Evolutionary conservation across 768 basidiomycete species (phyloP), one percentile per base, ranked within the genome.

Genomic region (Dioszegia crocea): DNA sequence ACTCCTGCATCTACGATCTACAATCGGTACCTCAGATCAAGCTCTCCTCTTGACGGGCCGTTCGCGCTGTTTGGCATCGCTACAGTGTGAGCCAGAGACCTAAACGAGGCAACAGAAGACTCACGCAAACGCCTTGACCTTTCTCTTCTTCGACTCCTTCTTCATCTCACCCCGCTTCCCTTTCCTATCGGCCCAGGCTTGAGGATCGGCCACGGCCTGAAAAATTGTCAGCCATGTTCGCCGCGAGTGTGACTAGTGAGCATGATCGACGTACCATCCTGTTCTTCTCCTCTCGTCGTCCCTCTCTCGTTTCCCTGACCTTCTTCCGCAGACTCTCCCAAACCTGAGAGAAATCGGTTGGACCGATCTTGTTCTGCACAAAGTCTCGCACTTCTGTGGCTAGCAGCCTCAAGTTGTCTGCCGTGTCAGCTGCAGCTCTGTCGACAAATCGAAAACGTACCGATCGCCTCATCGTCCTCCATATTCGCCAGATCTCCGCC

Each of bases 361-460:
- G 84, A 31, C 93, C 92, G 43, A 97, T 86, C 81, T 90, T 91
- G 45, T 78, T 76, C 73, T 92, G 93, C 3, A 99, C 78, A 5
- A 97, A 83, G 56, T 92, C 91, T 62, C 89, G 87, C 23, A 97
- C 79, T 76, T 99, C 93, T 11, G 82, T 79, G 1, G 88, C 86
- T 0, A 89, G 81, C 0, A 83, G 84, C 74, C 90, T 89, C 19
- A 98, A 79, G 50, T 93, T 91, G 40, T 87, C 94, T 94, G 64
- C 33, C 33, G 6, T 8, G 12, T 46, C 26, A 23, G 33, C 19
- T 16, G n/a, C n/a, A n/a, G n/a, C n/a, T n/a, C n/a, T 16, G 27
- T 24, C 41, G 31, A 23, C n/a, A 43, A 31, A 23, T 9, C n/a
- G 30, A 21, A 4, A 4, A 38, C 52, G 26, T 26, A 47, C 46